phyloP scores from a whole-genome alignment of 73 alveolate genomes.

The Paramecium tetraurelia region DNA sequence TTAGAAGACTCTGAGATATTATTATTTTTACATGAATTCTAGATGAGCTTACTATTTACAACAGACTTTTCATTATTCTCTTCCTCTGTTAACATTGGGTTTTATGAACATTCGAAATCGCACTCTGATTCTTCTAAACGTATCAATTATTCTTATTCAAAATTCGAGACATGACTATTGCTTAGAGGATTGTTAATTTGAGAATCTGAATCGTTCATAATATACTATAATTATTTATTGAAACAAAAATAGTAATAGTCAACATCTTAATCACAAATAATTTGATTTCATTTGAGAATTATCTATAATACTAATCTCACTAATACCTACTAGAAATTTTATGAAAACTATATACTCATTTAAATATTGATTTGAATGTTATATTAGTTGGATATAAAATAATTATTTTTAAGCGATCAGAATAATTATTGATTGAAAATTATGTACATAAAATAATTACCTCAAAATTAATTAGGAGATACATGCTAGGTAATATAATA shows the following conservation, averaged over 20 bases:
- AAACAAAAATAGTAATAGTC: not conserved
- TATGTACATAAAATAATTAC: no score
- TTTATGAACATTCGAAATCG: not conserved
- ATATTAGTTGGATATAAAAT: no score
- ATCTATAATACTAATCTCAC: no score
- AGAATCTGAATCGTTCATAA: not conserved
- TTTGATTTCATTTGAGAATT: no score
- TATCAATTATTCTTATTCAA: not conserved
- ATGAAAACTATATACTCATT: no score
- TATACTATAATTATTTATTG: not conserved
- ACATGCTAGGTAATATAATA: no score
- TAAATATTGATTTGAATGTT: no score
- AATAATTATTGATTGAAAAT: no score
- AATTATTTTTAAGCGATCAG: no score
- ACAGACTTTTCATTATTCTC: not conserved
- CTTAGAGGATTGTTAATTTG: not conserved
- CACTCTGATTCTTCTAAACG: not conserved
- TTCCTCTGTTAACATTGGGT: slow-evolving; percentile 8
- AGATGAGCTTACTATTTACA: not conserved
- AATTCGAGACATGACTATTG: not conserved
- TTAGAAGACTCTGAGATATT: not conserved
- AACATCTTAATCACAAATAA: not conserved
- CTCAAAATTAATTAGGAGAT: no score
- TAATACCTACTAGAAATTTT: no score
- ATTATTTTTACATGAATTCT: not conserved